Base-by-base conservation (phyloP, 192 early-diverging fungal genomes). In the Coemansia sp. region DNA sequence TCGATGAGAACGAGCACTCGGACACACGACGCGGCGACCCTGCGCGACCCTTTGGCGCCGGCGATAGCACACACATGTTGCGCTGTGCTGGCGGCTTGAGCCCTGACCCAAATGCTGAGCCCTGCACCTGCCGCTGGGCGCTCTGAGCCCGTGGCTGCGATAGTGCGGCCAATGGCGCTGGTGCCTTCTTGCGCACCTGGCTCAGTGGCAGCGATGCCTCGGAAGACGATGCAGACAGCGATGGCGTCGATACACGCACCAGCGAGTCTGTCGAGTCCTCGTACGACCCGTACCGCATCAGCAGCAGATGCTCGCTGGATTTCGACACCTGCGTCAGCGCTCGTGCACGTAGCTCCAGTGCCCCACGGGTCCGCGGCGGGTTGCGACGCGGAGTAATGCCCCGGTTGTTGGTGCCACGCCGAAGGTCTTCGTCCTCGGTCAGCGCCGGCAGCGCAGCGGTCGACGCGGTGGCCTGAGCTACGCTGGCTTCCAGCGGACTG, bases 201-300 rank as follows among this genome's bases (percentile, higher is more conserved):
- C 57, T 61, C 10, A 70, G 72, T 43, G 77, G 67, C 57, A 80
- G 67, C 64, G 77, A 80, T 22, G 65, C 72, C 64, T 73, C 78
- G 2, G 78, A 80, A 21, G 78, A 80, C 51, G 78, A 75, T 17
- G 72, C 68, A 10, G 78, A 80, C 21, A 80, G 68, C 59, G 78
- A 70, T 39, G 78, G 78, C 49, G 78, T 74, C 22, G 69, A 51
- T 14, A 80, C 51, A 41, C 67, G 72, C 23, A 80, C 72, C 23
- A 80, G 78, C 64, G 78, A 80, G 47, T 80, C 78, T 27, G 69
- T 70, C 22, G 76, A 80, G 15, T 70, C 77, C 2, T 62, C 68
- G 19, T 74, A 80, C 14, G 52, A 58, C n/a, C 22, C 65, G 11
- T 66, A 51, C 5, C 51, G 57, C 43, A 67, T 23, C 25, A 70